These are phyloP conservation scores for Talaromyces piceae DNA, from an alignment of 2,329 filamentous ascomycete genomes.

Conservation along the genomic window DNA sequence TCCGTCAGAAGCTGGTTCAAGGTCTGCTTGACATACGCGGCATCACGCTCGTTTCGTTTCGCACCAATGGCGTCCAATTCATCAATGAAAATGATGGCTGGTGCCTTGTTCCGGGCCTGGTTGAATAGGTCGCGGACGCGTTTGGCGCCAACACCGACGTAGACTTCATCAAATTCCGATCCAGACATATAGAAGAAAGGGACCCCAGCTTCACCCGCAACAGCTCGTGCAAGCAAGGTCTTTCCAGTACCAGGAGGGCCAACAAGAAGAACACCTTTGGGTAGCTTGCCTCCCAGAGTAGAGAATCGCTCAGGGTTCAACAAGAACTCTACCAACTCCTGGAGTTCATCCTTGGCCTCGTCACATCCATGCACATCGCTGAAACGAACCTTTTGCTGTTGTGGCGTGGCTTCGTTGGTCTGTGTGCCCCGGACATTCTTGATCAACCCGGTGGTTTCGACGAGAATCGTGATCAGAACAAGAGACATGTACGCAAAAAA, in stretches of 20 bases:
- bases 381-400: constrained; percentile 87
- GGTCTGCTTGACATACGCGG: constrained; percentile 93
- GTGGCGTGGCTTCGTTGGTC: constrained; percentile 80
- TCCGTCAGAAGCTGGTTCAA: constrained; percentile 96
- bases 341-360: constrained; percentile 95
- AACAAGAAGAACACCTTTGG: constrained; percentile 91
- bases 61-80: constrained; percentile 91
- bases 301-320: constrained; percentile 90
- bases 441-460: constrained; percentile 72
- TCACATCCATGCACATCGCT: constrained; percentile 93
- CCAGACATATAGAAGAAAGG: constrained; percentile 99
- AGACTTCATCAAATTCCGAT: constrained; percentile 96
- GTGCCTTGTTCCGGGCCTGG: constrained; percentile 75
- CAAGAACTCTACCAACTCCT: constrained; percentile 93
- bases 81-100: constrained; percentile 92
- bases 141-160: constrained; percentile 94
- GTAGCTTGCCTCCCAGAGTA: constrained; percentile 88
- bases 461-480: constrained; percentile 69
- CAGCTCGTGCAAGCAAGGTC: constrained; percentile 87
- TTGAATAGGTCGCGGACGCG: constrained; percentile 89
- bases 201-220: constrained; percentile 92
- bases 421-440: constrained; percentile 67
- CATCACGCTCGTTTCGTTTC: constrained; percentile 85
- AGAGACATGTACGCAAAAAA: constrained; percentile 73
- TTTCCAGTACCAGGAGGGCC: constrained; percentile 97